These are phyloP conservation scores for Taphrina confusa DNA, from an alignment of 1,139 yeast species.

Conservation along the genomic window DNA sequence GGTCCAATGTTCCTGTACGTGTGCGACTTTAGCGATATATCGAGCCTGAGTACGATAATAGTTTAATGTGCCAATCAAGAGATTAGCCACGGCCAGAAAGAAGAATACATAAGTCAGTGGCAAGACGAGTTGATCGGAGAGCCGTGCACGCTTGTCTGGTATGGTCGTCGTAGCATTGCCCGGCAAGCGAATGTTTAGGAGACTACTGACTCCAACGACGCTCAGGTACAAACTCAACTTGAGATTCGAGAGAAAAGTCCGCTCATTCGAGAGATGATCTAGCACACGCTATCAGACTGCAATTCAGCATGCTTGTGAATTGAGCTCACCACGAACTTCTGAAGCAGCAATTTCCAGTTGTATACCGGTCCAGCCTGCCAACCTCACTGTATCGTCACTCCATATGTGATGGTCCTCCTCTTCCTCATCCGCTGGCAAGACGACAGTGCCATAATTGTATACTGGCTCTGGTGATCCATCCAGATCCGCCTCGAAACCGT, in stretches of 20 bases:
- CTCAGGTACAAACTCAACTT: conserved; percentile 18
- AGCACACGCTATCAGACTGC: background rate
- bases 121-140: background rate
- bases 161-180: background rate
- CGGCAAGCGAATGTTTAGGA: conserved; percentile 25
- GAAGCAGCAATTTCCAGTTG: conserved; percentile 18
- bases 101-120: conserved; percentile 22
- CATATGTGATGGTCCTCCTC: background rate
- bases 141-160: background rate
- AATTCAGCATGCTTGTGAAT: no score
- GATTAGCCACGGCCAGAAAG: conserved; percentile 13
- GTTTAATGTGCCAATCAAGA: background rate
- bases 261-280: conserved; percentile 34
- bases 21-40: background rate
- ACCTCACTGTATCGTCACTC: background rate
- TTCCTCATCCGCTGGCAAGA: background rate
- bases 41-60: conserved; percentile 17
- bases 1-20: conserved; percentile 19
- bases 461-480: background rate
- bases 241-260: conserved; percentile 27
- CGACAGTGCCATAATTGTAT: background rate
- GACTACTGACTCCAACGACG: conserved; percentile 18
- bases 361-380: background rate
- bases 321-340: conserved; percentile 24
- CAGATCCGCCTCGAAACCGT: background rate